These are phyloP conservation scores for Postia placenta DNA, from an alignment of 768 basidiomycete genomes.

Conservation along the genomic window DNA sequence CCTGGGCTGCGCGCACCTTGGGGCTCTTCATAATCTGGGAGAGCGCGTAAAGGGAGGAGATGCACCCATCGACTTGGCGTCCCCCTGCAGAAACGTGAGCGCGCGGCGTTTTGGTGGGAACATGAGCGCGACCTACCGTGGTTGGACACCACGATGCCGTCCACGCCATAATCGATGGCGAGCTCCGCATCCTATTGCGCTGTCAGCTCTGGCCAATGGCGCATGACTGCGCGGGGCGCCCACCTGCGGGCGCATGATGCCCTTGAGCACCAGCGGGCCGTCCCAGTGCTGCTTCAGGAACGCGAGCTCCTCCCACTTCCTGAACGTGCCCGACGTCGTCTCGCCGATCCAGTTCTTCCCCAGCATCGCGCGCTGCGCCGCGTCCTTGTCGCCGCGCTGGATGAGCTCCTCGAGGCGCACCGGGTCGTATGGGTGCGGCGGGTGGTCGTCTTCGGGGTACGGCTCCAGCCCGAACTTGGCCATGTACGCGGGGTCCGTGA, in stretches of 20 bases:
- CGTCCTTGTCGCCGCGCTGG: conserved; percentile 42
- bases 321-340: conserved; percentile 54
- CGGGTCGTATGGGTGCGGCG: conserved; percentile 55
- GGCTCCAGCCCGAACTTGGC: conserved; percentile 41
- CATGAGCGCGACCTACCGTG: conserved; percentile 43
- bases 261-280: conserved; percentile 72
- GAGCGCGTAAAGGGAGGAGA: conserved; percentile 67
- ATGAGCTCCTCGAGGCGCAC: conserved; percentile 36
- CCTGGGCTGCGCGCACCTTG: conserved; percentile 51
- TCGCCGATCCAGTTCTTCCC: conserved; percentile 62
- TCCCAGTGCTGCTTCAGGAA: conserved; percentile 72
- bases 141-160: conserved; percentile 78
- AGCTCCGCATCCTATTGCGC: conserved; percentile 53
- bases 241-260: conserved; percentile 62
- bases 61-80: conserved; percentile 73
- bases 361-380: conserved; percentile 34
- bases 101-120: not conserved
- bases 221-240: conserved; percentile 8
- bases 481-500: conserved; percentile 80
- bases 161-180: conserved; percentile 54
- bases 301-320: conserved; percentile 65
- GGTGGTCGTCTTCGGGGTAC: conserved; percentile 30
- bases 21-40: conserved; percentile 60
- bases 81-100: conserved; percentile 40
- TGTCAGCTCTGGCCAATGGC: not conserved